Conservation (phyloP, 2,329 filamentous ascomycete genomes). For the Scedosporium boydii region DNA sequence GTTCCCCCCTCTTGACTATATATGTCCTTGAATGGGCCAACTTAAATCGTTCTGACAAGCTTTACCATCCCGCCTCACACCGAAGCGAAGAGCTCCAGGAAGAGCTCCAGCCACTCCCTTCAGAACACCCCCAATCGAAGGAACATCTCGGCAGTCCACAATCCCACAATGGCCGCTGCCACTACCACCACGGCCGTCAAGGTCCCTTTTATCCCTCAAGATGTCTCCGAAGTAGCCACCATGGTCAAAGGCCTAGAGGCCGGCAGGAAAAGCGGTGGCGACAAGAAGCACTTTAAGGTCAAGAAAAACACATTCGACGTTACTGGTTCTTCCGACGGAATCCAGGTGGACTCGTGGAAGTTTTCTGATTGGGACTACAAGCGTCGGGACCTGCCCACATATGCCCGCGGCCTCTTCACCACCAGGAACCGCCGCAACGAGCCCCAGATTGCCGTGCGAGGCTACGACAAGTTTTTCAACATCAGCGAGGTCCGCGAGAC, state of each 20-base stretch:
- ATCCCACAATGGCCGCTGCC: conserved; percentile 3
- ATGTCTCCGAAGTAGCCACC: conserved; percentile 54
- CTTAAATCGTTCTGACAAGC: too few species aligned
- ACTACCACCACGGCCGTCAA: conserved; percentile 16
- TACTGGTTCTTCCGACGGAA: conserved; percentile 47
- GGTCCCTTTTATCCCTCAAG: conserved; percentile 58
- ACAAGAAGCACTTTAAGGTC: conserved; percentile 56
- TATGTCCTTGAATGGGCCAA: too few species aligned
- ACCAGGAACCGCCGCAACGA: conserved; percentile 53
- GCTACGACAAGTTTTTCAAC: conserved; percentile 99
- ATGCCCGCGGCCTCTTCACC: conserved; percentile 92
- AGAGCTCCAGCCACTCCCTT: too few species aligned
- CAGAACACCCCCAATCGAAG: not conserved
- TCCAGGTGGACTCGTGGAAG: conserved; percentile 81
- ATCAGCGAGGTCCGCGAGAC: conserved; percentile 73
- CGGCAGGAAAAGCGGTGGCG: conserved; percentile 38
- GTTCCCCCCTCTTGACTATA: too few species aligned
- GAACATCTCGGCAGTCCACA: not conserved
- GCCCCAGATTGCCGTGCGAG: conserved; percentile 73
- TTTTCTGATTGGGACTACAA: conserved; percentile 97
- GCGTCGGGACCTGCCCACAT: conserved; percentile 72
- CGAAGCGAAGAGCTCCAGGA: too few species aligned
- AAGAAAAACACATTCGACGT: conserved; percentile 75
- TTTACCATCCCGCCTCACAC: too few species aligned
- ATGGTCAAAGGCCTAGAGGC: conserved; percentile 57